Percentiles rank a stretch among this genome's conserved stretches.
Evolutionary conservation across 495 filamentous ascomycete species (phyloP).

Genomic region (Evansstolkia leycettana): DNA sequence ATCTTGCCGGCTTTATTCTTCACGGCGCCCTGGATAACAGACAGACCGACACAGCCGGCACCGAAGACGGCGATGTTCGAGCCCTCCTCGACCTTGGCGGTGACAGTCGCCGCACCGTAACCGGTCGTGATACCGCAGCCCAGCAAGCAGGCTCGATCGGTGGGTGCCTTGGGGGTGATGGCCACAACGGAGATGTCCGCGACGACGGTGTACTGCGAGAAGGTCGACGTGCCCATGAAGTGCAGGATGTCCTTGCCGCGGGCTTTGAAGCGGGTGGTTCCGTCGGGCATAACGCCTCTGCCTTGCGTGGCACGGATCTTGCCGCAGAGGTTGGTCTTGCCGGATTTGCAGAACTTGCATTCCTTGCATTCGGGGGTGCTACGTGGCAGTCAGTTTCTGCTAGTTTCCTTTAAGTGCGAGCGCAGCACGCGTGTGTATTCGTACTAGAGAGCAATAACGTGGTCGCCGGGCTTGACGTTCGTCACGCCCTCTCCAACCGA

Average conservation of each 20-base stretch:
- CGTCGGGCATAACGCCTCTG: conserved; percentile 93
- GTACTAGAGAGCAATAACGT: conserved; percentile 94
- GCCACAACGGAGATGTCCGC: conserved; percentile 97
- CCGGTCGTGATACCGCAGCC: conserved; percentile 98
- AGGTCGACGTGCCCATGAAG: conserved; percentile 99
- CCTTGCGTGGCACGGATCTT: conserved; percentile 98
- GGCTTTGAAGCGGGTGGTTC: conserved; percentile 87
- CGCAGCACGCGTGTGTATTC: conserved; percentile 1
- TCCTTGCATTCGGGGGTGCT: conserved; percentile 94
- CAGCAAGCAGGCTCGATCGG: conserved; percentile 90
- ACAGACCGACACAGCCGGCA: conserved; percentile 88
- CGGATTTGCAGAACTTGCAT: conserved; percentile 99
- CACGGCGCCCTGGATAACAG: conserved; percentile 91
- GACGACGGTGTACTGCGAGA: conserved; percentile 97
- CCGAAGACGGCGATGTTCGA: conserved; percentile 88
- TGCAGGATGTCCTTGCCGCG: conserved; percentile 90
- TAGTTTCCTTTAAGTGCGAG: no score
- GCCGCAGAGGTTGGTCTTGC: conserved; percentile 98
- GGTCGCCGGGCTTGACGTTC: conserved; percentile 63
- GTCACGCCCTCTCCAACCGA: conserved; percentile 94
- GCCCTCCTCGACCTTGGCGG: conserved; percentile 80
- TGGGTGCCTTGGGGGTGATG: conserved; percentile 80
- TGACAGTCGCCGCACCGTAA: conserved; percentile 90
- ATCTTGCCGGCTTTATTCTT: conserved; percentile 76
- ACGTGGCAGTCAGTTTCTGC: background rate